These are phyloP conservation scores for Whalleya microplaca DNA, from an alignment of 2,329 filamentous ascomycete genomes.

Conservation along the genomic window DNA sequence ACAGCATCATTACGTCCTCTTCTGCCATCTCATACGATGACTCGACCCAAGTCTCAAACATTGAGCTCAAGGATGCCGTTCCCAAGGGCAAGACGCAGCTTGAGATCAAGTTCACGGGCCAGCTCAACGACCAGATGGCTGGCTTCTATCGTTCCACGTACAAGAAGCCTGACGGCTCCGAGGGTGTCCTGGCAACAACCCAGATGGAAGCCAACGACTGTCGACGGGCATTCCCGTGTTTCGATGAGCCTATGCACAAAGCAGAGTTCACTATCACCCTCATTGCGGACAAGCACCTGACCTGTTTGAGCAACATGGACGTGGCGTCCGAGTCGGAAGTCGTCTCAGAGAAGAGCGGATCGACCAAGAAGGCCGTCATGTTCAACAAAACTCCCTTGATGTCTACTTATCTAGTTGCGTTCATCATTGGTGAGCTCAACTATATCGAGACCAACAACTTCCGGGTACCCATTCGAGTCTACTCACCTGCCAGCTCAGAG, in stretches of 20 bases:
- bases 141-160: slow-evolving; percentile 97
- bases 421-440: slow-evolving; percentile 92
- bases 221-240: slow-evolving; percentile 90
- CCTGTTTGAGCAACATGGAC: slow-evolving; percentile 97
- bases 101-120: slow-evolving; percentile 76
- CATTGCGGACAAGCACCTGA: slow-evolving; percentile 86
- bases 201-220: slow-evolving; percentile 98
- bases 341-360: slow-evolving; percentile 62
- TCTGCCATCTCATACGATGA: slow-evolving; percentile 75
- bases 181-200: slow-evolving; percentile 83
- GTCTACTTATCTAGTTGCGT: slow-evolving; percentile 95
- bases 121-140: slow-evolving; percentile 90
- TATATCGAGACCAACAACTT: slow-evolving; percentile 92
- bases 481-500: slow-evolving; percentile 85
- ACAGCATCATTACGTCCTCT: slow-evolving; percentile 58
- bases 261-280: slow-evolving; percentile 90
- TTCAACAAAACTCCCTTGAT: slow-evolving; percentile 93
- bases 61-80: slow-evolving; percentile 76
- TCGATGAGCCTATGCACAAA: slow-evolving; percentile 94
- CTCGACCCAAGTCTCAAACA: slow-evolving; percentile 77
- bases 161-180: slow-evolving; percentile 77
- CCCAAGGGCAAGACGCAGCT: slow-evolving; percentile 77
- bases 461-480: slow-evolving; percentile 91
- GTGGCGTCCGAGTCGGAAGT: slow-evolving; percentile 79
- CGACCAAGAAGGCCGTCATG: slow-evolving; percentile 80